A percentile compares a stretch with the other conserved stretches of the same genome.
Conservation (phyloP, 2,329 filamentous ascomycete species). For the Rutstroemia sydowiana region DNA sequence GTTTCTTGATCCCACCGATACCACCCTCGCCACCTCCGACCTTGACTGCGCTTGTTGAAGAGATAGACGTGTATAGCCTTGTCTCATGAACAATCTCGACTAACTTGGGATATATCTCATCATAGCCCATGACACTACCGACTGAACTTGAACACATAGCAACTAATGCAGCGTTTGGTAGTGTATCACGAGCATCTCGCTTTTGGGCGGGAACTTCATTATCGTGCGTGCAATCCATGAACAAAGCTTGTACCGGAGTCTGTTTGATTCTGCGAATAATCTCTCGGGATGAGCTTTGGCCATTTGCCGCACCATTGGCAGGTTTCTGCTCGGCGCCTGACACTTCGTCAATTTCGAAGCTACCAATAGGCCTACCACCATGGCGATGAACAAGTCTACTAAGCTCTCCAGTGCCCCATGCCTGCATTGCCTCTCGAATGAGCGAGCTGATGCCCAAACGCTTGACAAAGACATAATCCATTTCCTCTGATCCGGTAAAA, state of each 20-base stretch:
- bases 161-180: constrained; percentile 89
- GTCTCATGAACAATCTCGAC: constrained; percentile 92
- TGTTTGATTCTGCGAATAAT: constrained; percentile 75
- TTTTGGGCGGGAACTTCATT: constrained; percentile 96
- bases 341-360: constrained; percentile 89
- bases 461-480: constrained; percentile 94
- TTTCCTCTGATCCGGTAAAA: constrained; percentile 91
- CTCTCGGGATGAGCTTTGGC: constrained; percentile 28
- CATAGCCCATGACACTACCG: constrained; percentile 96
- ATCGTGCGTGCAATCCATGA: constrained; percentile 99
- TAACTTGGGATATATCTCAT: constrained; percentile 88
- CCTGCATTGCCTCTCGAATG: constrained; percentile 97
- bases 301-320: constrained; percentile 25
- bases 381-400: constrained; percentile 90
- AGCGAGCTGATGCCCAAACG: constrained; percentile 83
- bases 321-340: constrained; percentile 48
- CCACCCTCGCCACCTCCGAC: constrained; percentile 68
- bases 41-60: constrained; percentile 57
- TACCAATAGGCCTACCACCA: constrained; percentile 89
- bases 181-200: constrained; percentile 84
- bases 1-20: constrained; percentile 83
- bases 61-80: constrained; percentile 71
- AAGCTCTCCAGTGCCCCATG: constrained; percentile 89
- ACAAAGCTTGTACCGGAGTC: constrained; percentile 84
- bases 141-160: constrained; percentile 93